Evolutionary conservation across 495 filamentous ascomycete genomes (phyloP), one percentile per base, ranked within the genome.

Genomic region (Penicillium mononematosum): DNA sequence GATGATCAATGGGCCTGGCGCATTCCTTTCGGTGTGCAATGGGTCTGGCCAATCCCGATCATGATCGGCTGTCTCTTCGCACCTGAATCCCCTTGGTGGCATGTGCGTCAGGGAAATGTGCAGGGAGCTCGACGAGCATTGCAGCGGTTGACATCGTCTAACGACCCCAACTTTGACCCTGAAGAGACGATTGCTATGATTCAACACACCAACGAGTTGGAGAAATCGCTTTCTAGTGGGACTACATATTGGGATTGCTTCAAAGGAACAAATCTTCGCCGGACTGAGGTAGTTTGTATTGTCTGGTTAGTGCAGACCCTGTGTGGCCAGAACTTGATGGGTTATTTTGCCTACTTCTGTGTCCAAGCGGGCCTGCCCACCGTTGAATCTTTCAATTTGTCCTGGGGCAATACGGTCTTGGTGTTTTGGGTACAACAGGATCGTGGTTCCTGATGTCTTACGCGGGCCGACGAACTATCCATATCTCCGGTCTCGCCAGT

Each of bases 1-100:
- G 50, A 68, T 0, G 78, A 81, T 44, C 59, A 82, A 51, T 86
- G 83, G 83, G 76, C 77, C 4, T 86, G 85, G 64, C 76, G 82
- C 16, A 80, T 83, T 47, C 82, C 83, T 0, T 89, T 87, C 57
- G 83, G 81, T 5, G 66, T 89, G 5, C 88, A 91, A 68, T 90
- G 88, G 88, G 82, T 87, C 65, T 90, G 86, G 85, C 85, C 86
- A 0, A 68, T 85, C 1, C 85, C 87, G 3, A 78, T 90, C 10
- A 76, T 86, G 34, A 71, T 87, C 42, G 82, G 83, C 38, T 80
- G 85, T 63, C 74, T 76, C 29, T 79, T 87, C 34, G 85, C 84
- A 1, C 88, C 88, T 3, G 88, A 91, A 66, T 82, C 77, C 0
- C 88, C 88, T 0, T 90, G 85, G 87, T 89, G 87, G 86, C 79